phyloP scores from a whole-genome alignment of 768 basidiomycete species.

The Boletus vinaceobasis region DNA sequence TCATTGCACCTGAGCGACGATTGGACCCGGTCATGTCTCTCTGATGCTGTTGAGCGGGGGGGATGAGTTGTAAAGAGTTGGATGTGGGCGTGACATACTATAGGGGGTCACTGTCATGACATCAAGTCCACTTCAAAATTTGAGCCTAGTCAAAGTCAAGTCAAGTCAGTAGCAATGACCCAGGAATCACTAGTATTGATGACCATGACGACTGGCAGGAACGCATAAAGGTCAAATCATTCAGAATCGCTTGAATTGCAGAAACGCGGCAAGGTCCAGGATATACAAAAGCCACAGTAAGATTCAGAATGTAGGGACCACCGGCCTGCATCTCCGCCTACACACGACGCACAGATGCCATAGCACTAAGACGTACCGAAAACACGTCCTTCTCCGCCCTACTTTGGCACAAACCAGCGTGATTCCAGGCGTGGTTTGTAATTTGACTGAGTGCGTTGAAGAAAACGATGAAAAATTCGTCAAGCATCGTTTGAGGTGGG shows the following conservation, averaged over 20 bases:
- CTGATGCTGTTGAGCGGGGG: background rate
- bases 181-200: too few species aligned
- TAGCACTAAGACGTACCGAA: constrained; percentile 30
- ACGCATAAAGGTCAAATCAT: background rate
- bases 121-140: constrained; percentile 9
- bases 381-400: constrained; percentile 28
- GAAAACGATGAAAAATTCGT: background rate
- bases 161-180: background rate
- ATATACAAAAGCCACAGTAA: background rate
- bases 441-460: constrained; percentile 36
- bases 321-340: constrained; percentile 27
- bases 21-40: constrained; percentile 18
- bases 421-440: constrained; percentile 20
- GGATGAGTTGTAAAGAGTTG: background rate
- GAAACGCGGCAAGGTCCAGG: background rate
- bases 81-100: background rate
- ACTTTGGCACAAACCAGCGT: constrained; percentile 35
- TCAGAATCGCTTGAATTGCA: background rate
- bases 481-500: background rate
- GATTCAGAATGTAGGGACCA: constrained; percentile 32
- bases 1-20: constrained; percentile 38
- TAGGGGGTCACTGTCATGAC: constrained; percentile 11
- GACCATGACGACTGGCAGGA: background rate
- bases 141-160: background rate
- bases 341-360: constrained; percentile 22